Conservation (phyloP, 2,329 filamentous ascomycete species). For the Aureobasidium sp. region DNA sequence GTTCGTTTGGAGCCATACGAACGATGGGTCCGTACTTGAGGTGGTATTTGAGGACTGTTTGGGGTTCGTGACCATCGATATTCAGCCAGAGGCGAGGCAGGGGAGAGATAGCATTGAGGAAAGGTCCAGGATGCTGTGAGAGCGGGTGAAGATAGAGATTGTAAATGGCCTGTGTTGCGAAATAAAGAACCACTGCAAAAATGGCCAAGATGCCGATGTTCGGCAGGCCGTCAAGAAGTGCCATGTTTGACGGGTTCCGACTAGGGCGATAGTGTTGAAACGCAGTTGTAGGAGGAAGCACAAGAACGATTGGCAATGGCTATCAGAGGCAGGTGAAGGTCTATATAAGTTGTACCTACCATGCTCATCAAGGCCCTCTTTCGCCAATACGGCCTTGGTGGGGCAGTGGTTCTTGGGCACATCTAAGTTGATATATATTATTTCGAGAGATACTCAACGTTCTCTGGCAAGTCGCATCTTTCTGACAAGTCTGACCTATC, state of each 20-base stretch:
- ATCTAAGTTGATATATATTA: not conserved
- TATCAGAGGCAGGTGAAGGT: not conserved
- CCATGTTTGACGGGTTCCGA: not conserved
- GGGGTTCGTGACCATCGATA: conserved; percentile 2
- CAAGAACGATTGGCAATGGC: not conserved
- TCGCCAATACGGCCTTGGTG: not conserved
- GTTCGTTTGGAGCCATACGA: conserved; percentile 34
- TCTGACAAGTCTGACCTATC: not conserved
- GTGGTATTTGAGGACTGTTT: conserved; percentile 24
- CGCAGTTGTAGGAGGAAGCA: not conserved
- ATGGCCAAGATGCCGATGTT: not conserved
- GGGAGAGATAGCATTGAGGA: not conserved
- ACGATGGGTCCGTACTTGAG: conserved; percentile 33
- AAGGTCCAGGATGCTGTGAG: conserved; percentile 5
- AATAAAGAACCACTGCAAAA: not conserved
- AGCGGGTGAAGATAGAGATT: conserved; percentile 14
- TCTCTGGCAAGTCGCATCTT: not conserved
- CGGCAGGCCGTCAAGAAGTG: not conserved
- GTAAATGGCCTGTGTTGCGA: conserved; percentile 1
- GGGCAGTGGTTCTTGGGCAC: not conserved
- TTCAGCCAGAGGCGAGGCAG: not conserved
- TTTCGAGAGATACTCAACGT: not conserved
- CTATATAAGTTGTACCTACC: conserved; percentile 1
- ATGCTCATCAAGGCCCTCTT: not conserved
- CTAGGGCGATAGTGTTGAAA: not conserved